These are phyloP conservation scores for Hyaloscypha hepaticicola DNA, from an alignment of 495 filamentous ascomycete species.

Conservation along the genomic window DNA sequence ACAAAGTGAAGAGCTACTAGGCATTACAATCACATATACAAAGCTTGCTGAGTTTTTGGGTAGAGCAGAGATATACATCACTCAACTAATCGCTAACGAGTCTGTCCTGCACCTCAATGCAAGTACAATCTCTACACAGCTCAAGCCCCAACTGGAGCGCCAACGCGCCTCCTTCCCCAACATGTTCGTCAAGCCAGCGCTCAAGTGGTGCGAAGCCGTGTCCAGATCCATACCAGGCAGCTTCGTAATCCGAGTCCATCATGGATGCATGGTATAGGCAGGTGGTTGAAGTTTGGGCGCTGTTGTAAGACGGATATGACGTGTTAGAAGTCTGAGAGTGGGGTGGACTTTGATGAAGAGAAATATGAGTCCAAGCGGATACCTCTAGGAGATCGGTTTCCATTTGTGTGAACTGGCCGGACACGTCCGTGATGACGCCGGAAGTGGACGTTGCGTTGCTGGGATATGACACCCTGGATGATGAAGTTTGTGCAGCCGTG, in stretches of 20 bases:
- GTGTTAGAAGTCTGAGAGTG: not conserved
- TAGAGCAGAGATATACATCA: too few species aligned
- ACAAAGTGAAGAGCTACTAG: too few species aligned
- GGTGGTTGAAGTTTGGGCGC: constrained; percentile 1
- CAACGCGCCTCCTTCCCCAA: constrained; percentile 3
- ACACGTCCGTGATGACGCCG: not conserved
- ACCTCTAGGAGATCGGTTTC: constrained; percentile 10
- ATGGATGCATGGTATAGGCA: constrained; percentile 3
- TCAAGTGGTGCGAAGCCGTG: constrained; percentile 12
- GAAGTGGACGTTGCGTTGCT: constrained; percentile 1
- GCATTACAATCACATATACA: too few species aligned
- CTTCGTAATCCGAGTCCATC: constrained; percentile 3
- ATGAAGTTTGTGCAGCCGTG: constrained; percentile 7
- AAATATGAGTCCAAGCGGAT: constrained; percentile 8
- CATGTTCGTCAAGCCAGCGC: constrained; percentile 11
- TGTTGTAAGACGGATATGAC: not conserved
- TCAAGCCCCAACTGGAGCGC: constrained; percentile 10
- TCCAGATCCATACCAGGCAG: constrained; percentile 6
- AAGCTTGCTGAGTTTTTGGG: too few species aligned
- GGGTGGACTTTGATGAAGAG: constrained; percentile 3
- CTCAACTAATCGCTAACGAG: too few species aligned
- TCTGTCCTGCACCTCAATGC: not conserved
- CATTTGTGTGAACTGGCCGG: not conserved
- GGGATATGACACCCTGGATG: not conserved
- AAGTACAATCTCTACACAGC: constrained; percentile 7